Conservation (phyloP, 2,329 filamentous ascomycete genomes). For the Fusarium euwallaceae region DNA sequence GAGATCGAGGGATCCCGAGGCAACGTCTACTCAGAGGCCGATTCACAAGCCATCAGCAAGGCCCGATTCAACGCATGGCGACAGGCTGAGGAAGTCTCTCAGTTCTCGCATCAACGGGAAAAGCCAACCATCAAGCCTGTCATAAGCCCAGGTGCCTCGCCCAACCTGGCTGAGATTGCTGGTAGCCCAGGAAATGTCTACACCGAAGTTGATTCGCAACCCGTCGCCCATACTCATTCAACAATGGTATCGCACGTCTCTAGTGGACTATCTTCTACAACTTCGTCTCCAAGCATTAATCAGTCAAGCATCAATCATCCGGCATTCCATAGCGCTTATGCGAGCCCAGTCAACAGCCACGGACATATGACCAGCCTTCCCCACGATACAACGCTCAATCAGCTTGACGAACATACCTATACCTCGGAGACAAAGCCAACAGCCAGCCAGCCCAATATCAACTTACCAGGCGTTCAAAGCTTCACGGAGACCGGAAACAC, state of each 20-base stretch:
- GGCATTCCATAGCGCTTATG: not conserved
- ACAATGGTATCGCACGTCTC: not conserved
- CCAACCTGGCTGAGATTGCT: not conserved
- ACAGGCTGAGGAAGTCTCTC: not conserved
- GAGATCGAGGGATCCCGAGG: not conserved
- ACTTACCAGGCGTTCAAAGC: not conserved
- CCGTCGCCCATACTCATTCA: not conserved
- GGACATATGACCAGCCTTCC: not conserved
- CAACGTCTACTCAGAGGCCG: not conserved
- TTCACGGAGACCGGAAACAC: not conserved
- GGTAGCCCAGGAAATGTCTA: conserved; percentile 1
- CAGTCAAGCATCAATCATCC: not conserved
- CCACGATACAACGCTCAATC: not conserved
- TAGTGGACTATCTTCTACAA: not conserved
- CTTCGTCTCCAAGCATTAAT: not conserved
- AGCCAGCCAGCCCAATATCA: not conserved
- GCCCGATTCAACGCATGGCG: not conserved
- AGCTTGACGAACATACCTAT: not conserved
- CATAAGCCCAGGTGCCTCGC: not conserved
- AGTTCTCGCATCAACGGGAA: not conserved
- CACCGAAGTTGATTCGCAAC: not conserved
- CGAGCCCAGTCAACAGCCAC: not conserved
- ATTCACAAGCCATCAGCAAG: not conserved
- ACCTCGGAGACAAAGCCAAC: not conserved
- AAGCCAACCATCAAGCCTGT: not conserved